A percentile compares a stretch with the other conserved stretches of the same genome.
Evolutionary conservation across 768 basidiomycete genomes (phyloP).

Genomic region (Russula brevipes): DNA sequence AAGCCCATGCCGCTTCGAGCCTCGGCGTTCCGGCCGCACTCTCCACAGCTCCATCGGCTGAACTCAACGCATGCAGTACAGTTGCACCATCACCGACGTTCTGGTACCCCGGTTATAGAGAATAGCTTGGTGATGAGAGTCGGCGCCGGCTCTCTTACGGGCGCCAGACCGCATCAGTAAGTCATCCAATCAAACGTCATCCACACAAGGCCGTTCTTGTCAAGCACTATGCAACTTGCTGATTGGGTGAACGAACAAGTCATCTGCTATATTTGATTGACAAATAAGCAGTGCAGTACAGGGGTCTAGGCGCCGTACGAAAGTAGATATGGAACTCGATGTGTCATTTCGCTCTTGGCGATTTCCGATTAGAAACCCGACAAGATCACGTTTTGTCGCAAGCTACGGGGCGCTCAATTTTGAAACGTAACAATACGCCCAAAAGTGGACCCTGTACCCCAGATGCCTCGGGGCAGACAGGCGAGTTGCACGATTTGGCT

Average conservation of each 20-base stretch:
- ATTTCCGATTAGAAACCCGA: conserved; percentile 8
- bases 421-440: conserved; percentile 41
- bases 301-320: background rate
- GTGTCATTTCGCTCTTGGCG: background rate
- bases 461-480: conserved; percentile 41
- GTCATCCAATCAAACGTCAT: background rate
- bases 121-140: background rate
- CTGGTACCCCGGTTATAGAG: background rate
- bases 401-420: background rate
- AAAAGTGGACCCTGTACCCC: conserved; percentile 43
- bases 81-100: background rate
- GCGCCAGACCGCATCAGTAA: background rate
- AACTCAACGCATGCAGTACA: background rate
- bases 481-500: conserved; percentile 43
- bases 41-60: background rate
- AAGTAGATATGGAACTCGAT: background rate
- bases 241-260: background rate
- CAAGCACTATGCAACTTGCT: background rate
- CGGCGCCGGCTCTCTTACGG: background rate
- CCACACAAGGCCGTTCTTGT: background rate
- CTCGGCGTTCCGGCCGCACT: background rate
- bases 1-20: conserved; percentile 32
- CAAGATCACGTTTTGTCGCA: background rate
- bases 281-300: background rate
- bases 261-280: conserved; percentile 1